These are phyloP conservation scores for Fomitopsis schrenkii DNA, from an alignment of 1,284 basidiomycete genomes.

Conservation along the genomic window DNA sequence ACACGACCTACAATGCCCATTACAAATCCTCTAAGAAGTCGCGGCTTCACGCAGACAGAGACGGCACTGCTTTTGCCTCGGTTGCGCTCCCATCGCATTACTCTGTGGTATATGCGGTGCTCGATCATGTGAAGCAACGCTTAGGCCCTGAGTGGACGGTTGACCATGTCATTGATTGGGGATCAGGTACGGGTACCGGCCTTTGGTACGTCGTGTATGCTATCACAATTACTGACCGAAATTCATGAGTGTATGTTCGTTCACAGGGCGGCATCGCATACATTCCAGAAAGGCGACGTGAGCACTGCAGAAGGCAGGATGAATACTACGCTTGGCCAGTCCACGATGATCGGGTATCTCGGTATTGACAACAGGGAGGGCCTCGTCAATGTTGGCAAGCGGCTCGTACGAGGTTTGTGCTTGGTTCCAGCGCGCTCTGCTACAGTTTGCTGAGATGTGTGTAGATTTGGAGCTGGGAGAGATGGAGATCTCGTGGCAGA, in stretches of 20 bases:
- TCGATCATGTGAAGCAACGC: constrained; percentile 59
- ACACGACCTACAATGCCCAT: constrained; percentile 44
- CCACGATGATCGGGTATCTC: constrained; percentile 54
- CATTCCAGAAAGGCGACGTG: constrained; percentile 44
- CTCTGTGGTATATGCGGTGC: constrained; percentile 63
- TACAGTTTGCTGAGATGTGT: not conserved
- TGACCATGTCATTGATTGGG: constrained; percentile 69
- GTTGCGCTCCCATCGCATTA: constrained; percentile 76
- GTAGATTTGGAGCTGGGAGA: constrained; percentile 45
- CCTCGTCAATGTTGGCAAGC: constrained; percentile 60
- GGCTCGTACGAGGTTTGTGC: constrained; percentile 49
- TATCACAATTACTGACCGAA: not conserved
- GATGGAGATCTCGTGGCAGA: constrained; percentile 51
- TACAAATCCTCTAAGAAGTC: constrained; percentile 60
- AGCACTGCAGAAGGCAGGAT: not conserved
- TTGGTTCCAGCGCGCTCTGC: not conserved
- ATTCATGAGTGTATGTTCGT: not conserved
- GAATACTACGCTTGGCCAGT: constrained; percentile 39
- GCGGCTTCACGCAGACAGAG: constrained; percentile 54
- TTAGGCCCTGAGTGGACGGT: constrained; percentile 56
- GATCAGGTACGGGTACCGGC: constrained; percentile 68
- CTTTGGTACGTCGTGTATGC: constrained; percentile 51
- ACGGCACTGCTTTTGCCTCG: constrained; percentile 72
- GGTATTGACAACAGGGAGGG: constrained; percentile 73
- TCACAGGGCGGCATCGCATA: constrained; percentile 55